A percentile compares a stretch with the other conserved stretches of the same genome.
These are phyloP conservation scores for Musa balbisiana DNA, from an alignment of 202 grass and related monocot species.

Conservation along the genomic window DNA sequence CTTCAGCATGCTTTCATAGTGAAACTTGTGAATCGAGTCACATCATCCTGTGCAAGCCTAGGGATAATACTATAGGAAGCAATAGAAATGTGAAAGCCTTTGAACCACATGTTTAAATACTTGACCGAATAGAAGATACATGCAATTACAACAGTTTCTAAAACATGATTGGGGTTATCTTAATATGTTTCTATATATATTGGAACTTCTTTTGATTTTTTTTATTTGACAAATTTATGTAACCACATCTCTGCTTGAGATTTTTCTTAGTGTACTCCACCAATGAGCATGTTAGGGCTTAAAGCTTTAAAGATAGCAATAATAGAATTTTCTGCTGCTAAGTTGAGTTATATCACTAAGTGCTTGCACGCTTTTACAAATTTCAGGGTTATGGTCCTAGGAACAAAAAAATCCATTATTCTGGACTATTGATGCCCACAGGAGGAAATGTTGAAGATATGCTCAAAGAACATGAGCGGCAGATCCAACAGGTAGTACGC, in stretches of 20 bases:
- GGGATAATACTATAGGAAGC: neutral
- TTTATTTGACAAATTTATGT: neutral
- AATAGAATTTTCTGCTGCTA: neutral
- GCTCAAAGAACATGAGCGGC: slow-evolving; percentile 82
- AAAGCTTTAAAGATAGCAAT: neutral
- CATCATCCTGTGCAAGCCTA: neutral
- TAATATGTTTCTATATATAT: neutral
- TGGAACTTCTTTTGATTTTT: neutral
- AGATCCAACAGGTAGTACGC: slow-evolving; percentile 78
- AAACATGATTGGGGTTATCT: neutral
- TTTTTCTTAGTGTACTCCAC: neutral
- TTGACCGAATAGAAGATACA: too few relatives aligned
- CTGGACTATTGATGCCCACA: slow-evolving; percentile 61
- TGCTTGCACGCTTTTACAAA: neutral
- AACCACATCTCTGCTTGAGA: neutral
- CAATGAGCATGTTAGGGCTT: neutral
- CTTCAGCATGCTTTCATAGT: neutral
- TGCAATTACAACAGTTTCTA: neutral
- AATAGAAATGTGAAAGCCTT: too few relatives aligned
- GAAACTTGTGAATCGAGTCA: neutral
- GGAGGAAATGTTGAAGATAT: slow-evolving; percentile 80
- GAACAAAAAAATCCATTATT: slow-evolving; percentile 76
- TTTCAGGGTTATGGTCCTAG: slow-evolving; percentile 54
- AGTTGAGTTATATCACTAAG: neutral
- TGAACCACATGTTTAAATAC: too few relatives aligned